Evolutionary conservation across 1,284 basidiomycete genomes (phyloP).

Genomic region (Naganishia sp.): DNA sequence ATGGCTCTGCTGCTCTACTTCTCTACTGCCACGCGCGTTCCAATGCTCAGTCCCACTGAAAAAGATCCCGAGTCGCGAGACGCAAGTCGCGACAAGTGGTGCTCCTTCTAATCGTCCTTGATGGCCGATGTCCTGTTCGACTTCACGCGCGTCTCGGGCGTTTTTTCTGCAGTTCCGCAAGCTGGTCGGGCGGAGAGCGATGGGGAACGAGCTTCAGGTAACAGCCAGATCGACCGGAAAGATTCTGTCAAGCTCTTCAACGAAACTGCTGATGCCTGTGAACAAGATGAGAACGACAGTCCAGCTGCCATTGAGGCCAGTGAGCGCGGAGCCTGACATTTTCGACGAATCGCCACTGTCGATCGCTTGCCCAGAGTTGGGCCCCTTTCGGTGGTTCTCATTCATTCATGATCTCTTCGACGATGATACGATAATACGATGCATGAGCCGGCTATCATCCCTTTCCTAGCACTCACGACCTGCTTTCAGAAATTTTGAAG

Average conservation of each 20-base stretch:
- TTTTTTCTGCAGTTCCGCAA: not conserved
- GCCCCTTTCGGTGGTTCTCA: no score
- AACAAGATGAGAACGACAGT: not conserved
- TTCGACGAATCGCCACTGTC: conserved; percentile 8
- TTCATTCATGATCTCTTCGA: no score
- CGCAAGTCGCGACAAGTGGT: not conserved
- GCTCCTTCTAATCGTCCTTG: not conserved
- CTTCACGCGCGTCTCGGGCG: not conserved
- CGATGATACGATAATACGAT: no score
- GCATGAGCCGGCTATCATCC: no score
- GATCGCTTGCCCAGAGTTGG: conserved; percentile 8
- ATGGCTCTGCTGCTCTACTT: not conserved
- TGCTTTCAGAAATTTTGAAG: no score
- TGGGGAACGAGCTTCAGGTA: no score
- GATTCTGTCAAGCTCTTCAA: no score
- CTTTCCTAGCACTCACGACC: no score
- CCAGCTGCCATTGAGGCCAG: not conserved
- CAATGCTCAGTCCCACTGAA: no score
- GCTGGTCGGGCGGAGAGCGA: not conserved
- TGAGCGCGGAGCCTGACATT: conserved; percentile 11
- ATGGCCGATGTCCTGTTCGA: not conserved
- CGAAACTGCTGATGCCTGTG: not conserved
- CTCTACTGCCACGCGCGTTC: no score
- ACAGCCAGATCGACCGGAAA: not conserved
- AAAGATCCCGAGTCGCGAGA: not conserved